Evolutionary conservation across 495 filamentous ascomycete genomes (phyloP).

Genomic region (Penicillium pulvis): DNA sequence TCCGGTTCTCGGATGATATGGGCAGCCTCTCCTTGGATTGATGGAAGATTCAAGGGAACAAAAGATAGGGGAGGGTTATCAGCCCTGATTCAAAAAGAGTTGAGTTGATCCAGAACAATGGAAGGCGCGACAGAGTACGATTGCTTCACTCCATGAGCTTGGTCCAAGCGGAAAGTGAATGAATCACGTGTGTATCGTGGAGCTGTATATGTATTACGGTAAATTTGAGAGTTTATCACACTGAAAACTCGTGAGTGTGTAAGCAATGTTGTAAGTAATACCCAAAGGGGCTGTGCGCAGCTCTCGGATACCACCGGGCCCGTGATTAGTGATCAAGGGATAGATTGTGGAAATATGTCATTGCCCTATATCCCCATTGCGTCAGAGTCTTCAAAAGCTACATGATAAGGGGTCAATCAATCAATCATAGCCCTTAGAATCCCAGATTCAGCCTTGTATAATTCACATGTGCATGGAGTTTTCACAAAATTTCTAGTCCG

Average conservation of each 20-base stretch:
- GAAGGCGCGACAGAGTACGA: conserved; percentile 1
- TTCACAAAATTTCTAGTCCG: not conserved
- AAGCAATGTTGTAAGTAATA: conserved; percentile 10
- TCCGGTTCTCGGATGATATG: conserved; percentile 20
- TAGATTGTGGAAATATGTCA: conserved; percentile 9
- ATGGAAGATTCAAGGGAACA: not conserved
- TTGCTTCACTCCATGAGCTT: not conserved
- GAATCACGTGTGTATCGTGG: not conserved
- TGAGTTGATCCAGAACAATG: not conserved
- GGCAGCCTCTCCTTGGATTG: conserved; percentile 1
- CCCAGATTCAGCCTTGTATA: too few species aligned
- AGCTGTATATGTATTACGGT: not conserved
- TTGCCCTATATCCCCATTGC: not conserved
- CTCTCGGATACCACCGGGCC: conserved; percentile 30
- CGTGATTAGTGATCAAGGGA: conserved; percentile 7
- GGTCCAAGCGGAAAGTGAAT: not conserved
- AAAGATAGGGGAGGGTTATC: not conserved
- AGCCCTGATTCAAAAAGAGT: not conserved
- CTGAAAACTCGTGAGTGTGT: not conserved
- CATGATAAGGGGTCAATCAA: too few species aligned
- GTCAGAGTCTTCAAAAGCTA: not conserved
- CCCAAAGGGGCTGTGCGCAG: conserved; percentile 10
- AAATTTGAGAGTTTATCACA: too few species aligned
- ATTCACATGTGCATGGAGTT: not conserved
- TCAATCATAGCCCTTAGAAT: too few species aligned